A percentile compares a stretch with the other conserved stretches of the same genome.
Evolutionary conservation across 2,329 filamentous ascomycete genomes (phyloP).

Genomic region (Arthrobotrys musiformis): DNA sequence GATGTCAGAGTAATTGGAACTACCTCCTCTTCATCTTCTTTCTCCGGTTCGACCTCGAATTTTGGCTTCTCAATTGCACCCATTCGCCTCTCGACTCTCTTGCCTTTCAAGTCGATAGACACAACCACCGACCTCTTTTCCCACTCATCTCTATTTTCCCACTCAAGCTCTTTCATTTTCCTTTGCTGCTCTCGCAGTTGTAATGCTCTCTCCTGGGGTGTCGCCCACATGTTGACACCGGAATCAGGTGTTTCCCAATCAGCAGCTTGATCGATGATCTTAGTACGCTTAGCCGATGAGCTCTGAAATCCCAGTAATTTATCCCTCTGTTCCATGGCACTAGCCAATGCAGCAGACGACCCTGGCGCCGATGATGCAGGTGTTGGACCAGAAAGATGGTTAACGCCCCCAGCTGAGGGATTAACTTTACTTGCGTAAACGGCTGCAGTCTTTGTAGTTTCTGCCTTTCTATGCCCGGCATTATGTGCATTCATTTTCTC

Average conservation of each 20-base stretch:
- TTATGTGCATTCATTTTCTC: conserved; percentile 88
- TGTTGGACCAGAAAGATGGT: conserved; percentile 56
- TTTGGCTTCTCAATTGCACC: conserved; percentile 71
- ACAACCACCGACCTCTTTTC: conserved; percentile 87
- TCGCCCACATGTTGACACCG: conserved; percentile 82
- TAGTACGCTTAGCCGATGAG: conserved; percentile 84
- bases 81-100: conserved; percentile 79
- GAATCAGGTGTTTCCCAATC: conserved; percentile 73
- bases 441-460: conserved; percentile 65
- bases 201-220: conserved; percentile 80
- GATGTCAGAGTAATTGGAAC: conserved; percentile 24
- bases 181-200: conserved; percentile 89
- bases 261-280: conserved; percentile 84
- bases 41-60: conserved; percentile 72
- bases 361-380: conserved; percentile 62
- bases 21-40: conserved; percentile 58
- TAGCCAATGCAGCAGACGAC: conserved; percentile 65
- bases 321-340: conserved; percentile 81
- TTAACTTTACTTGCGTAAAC: conserved; percentile 56
- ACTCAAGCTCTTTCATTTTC: conserved; percentile 83
- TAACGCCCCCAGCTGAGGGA: conserved; percentile 60
- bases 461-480: conserved; percentile 70
- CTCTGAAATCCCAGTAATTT: conserved; percentile 83
- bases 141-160: conserved; percentile 84
- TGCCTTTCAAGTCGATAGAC: conserved; percentile 82